Evolutionary conservation across 345 rosid species (phyloP).

Genomic region (Brassica nigra): DNA sequence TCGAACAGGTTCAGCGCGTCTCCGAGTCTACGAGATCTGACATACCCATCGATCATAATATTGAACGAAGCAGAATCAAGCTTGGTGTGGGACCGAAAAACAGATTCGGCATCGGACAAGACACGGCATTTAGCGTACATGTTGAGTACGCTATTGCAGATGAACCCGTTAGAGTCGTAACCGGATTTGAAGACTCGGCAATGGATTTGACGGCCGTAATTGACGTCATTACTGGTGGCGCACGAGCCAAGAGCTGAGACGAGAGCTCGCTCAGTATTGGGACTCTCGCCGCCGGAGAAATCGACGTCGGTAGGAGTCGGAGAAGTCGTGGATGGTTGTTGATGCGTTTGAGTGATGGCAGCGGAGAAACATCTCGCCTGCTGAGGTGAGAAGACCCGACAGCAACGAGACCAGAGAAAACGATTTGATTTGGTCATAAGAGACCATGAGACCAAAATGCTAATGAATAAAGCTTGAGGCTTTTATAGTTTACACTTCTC

Average conservation of each 20-base stretch:
- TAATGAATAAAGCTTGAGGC: neutral
- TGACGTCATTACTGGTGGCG: constrained; percentile 41
- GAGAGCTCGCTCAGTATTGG: constrained; percentile 47
- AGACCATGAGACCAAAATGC: constrained; percentile 40
- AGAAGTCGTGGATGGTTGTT: constrained; percentile 7
- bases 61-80: constrained; percentile 62
- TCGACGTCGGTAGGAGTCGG: constrained; percentile 27
- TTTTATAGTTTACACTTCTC: constrained; percentile 5
- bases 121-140: constrained; percentile 69
- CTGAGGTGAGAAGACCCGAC: constrained; percentile 14
- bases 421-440: constrained; percentile 43
- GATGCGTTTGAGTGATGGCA: constrained; percentile 2
- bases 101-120: constrained; percentile 52
- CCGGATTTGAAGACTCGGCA: constrained; percentile 57
- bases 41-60: constrained; percentile 65
- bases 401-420: constrained; percentile 34
- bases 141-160: constrained; percentile 69
- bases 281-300: neutral
- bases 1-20: constrained; percentile 68
- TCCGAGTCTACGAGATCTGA: constrained; percentile 46
- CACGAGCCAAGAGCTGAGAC: constrained; percentile 65
- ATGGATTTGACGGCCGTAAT: constrained; percentile 59
- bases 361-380: constrained; percentile 49
- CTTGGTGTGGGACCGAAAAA: constrained; percentile 43
- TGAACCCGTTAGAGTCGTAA: constrained; percentile 57